These are phyloP conservation scores for Rostrohypoxylon terebratum DNA, from an alignment of 495 filamentous ascomycete species.

Conservation along the genomic window DNA sequence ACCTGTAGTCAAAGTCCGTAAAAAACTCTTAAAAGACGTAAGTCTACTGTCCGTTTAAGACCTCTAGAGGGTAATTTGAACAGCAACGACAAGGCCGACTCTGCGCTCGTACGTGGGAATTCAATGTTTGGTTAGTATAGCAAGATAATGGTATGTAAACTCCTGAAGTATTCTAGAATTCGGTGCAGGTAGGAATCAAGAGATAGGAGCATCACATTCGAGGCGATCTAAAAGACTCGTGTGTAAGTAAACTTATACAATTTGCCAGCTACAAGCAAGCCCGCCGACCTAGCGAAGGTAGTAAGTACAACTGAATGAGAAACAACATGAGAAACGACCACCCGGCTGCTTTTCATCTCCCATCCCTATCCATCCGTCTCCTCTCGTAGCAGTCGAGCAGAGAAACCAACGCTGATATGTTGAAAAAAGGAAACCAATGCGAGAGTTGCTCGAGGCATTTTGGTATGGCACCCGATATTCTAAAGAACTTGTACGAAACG, in stretches of 20 bases:
- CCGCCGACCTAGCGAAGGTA: not conserved
- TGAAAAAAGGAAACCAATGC: not conserved
- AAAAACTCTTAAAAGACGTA: not conserved
- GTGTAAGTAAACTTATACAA: constrained; percentile 12
- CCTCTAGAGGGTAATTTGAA: not conserved
- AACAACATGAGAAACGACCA: not conserved
- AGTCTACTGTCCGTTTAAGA: not conserved
- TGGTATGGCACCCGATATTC: not conserved
- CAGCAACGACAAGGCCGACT: not conserved
- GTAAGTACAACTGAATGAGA: constrained; percentile 1
- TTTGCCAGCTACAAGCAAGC: not conserved
- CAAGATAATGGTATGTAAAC: not conserved
- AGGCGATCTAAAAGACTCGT: not conserved
- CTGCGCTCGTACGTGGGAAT: not conserved
- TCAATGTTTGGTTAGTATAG: not conserved
- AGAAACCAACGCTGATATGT: not conserved
- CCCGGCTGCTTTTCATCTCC: not conserved
- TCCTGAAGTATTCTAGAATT: no score
- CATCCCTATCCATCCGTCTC: not conserved
- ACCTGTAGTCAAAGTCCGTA: not conserved
- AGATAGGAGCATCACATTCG: not conserved
- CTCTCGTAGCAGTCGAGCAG: not conserved
- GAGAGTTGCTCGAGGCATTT: not conserved
- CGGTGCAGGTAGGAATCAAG: no score
- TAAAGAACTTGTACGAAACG: not conserved